Evolutionary conservation across 2,329 filamentous ascomycete species (phyloP).

Genomic region (Hypoxylon sp.): DNA sequence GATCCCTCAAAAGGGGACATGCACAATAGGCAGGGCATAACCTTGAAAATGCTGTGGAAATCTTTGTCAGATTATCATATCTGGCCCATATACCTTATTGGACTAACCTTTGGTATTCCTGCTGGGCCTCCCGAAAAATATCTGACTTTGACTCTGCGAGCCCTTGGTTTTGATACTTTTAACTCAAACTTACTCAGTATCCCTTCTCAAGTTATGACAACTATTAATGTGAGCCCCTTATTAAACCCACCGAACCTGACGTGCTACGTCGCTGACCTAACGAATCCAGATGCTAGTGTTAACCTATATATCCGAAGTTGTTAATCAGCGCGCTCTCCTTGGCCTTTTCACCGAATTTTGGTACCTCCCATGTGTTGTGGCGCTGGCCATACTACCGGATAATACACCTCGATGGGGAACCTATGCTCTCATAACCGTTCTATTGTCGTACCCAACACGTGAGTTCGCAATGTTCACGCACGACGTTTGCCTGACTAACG

Average conservation of each 20-base stretch:
- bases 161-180: slow-evolving; percentile 64
- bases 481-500: slow-evolving; percentile 12
- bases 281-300: slow-evolving; percentile 41
- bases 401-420: slow-evolving; percentile 53
- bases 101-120: slow-evolving; percentile 63
- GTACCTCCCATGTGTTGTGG: slow-evolving; percentile 55
- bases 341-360: slow-evolving; percentile 55
- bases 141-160: slow-evolving; percentile 63
- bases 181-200: slow-evolving; percentile 66
- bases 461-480: slow-evolving; percentile 1
- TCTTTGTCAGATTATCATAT: slow-evolving; percentile 72
- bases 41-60: slow-evolving; percentile 64
- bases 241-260: not conserved
- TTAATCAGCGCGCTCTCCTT: slow-evolving; percentile 52
- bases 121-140: slow-evolving; percentile 60
- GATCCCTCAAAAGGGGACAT: slow-evolving; percentile 74
- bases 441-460: slow-evolving; percentile 55
- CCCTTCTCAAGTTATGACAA: slow-evolving; percentile 54
- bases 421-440: slow-evolving; percentile 53
- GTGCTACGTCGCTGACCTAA: slow-evolving; percentile 9
- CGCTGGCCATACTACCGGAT: slow-evolving; percentile 52
- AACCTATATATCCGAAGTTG: slow-evolving; percentile 54
- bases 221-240: slow-evolving; percentile 33
- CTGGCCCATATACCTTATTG: slow-evolving; percentile 70
- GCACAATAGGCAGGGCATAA: slow-evolving; percentile 70